phyloP scores from a whole-genome alignment of 202 grass and related monocot species.

The Zoysia matrella region DNA sequence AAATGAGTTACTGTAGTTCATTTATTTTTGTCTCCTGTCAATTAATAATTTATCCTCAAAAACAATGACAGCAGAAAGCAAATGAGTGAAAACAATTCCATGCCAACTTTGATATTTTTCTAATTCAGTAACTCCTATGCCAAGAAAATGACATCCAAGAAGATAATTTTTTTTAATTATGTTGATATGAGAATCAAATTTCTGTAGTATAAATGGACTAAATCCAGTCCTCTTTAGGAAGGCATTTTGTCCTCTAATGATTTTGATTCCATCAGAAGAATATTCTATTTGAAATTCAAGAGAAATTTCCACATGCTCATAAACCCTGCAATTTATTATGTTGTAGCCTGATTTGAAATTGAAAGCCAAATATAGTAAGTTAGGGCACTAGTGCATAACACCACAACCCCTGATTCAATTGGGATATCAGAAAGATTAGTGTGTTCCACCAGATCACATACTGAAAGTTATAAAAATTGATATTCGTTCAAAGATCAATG shows the following conservation, averaged over 20 bases:
- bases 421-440: no score
- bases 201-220: not conserved
- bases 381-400: no score
- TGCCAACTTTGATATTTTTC: not conserved
- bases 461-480: not conserved
- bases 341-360: no score
- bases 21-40: not conserved
- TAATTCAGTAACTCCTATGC: not conserved
- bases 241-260: not conserved
- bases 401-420: no score
- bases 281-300: not conserved
- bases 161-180: not conserved
- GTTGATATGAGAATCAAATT: not conserved
- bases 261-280: not conserved
- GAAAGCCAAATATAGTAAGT: no score
- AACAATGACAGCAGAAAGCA: conserved; percentile 7
- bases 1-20: not conserved
- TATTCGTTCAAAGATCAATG: not conserved
- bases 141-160: not conserved
- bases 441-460: no score
- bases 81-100: conserved; percentile 9
- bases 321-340: no score
- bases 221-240: not conserved
- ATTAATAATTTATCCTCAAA: not conserved
- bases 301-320: not conserved